These are phyloP conservation scores for Leucocoprinus leucothites DNA, from an alignment of 768 basidiomycete species.

Conservation along the genomic window DNA sequence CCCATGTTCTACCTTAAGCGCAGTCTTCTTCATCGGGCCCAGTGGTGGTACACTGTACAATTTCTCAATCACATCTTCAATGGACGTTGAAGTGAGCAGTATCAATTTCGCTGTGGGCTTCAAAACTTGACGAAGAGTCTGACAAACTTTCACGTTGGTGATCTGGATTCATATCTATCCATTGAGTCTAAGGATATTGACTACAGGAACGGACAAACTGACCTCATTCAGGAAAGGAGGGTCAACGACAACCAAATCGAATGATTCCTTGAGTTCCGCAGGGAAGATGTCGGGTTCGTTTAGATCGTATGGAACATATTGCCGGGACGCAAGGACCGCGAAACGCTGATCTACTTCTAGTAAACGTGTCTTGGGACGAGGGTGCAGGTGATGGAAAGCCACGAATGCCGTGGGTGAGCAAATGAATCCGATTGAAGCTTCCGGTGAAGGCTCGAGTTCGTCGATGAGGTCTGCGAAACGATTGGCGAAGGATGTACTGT, in stretches of 20 bases:
- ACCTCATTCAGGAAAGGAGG: constrained; percentile 48
- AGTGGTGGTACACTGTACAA: constrained; percentile 35
- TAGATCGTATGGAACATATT: constrained; percentile 42
- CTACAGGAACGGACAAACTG: constrained; percentile 11
- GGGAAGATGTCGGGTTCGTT: constrained; percentile 40
- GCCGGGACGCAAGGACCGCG: constrained; percentile 32
- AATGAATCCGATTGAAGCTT: constrained; percentile 37
- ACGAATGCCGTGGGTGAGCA: constrained; percentile 47
- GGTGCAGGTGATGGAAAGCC: constrained; percentile 40
- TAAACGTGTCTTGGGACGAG: constrained; percentile 28
- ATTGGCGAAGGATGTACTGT: constrained; percentile 37
- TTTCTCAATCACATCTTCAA: constrained; percentile 29
- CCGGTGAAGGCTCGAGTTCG: constrained; percentile 25
- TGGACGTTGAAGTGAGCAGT: constrained; percentile 37
- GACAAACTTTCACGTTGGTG: constrained; percentile 36
- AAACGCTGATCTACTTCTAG: constrained; percentile 44
- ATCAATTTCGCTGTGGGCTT: constrained; percentile 36
- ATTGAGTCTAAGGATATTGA: background rate
- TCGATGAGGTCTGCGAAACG: constrained; percentile 31
- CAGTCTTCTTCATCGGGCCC: constrained; percentile 33
- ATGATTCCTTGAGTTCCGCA: constrained; percentile 22
- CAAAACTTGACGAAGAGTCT: constrained; percentile 37
- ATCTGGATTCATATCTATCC: constrained; percentile 20
- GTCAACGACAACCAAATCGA: constrained; percentile 41
- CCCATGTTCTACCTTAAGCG: constrained; percentile 32